Evolutionary conservation across 2,329 filamentous ascomycete genomes (phyloP).

Genomic region (Colletotrichum sp.): DNA sequence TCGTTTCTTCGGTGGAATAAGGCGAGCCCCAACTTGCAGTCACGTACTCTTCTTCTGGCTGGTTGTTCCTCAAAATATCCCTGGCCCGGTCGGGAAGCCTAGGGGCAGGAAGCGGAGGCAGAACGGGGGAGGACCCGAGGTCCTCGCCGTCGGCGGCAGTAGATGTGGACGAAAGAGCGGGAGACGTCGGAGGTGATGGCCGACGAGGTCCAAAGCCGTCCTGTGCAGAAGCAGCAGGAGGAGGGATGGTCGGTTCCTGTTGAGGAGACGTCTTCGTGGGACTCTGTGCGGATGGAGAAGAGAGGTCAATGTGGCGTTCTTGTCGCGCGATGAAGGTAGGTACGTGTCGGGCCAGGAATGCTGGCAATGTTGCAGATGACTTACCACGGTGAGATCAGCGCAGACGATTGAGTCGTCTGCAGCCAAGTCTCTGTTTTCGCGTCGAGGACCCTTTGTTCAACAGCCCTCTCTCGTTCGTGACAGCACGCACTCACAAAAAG

Average conservation of each 20-base stretch:
- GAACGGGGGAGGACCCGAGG: constrained; percentile 60
- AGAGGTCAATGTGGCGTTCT: constrained; percentile 16
- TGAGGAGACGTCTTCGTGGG: constrained; percentile 61
- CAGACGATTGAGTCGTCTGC: constrained; percentile 67
- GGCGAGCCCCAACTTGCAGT: constrained; percentile 93
- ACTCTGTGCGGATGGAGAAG: constrained; percentile 32
- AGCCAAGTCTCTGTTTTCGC: constrained; percentile 56
- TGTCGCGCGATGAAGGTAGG: background rate
- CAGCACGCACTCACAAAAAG: constrained; percentile 1
- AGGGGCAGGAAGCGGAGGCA: constrained; percentile 65
- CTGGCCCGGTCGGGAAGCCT: constrained; percentile 60
- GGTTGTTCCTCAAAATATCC: constrained; percentile 58
- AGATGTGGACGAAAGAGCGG: constrained; percentile 66
- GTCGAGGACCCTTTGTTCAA: constrained; percentile 24
- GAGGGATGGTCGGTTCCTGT: constrained; percentile 51
- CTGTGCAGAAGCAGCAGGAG: constrained; percentile 68
- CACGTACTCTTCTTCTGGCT: constrained; percentile 55
- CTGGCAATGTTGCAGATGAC: constrained; percentile 25
- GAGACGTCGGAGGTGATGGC: constrained; percentile 53
- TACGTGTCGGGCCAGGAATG: background rate
- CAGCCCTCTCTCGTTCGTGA: constrained; percentile 11
- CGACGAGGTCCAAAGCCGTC: constrained; percentile 52
- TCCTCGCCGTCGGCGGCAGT: constrained; percentile 63
- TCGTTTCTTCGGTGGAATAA: constrained; percentile 71
- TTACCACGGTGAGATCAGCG: constrained; percentile 64